phyloP scores from a whole-genome alignment of 2,329 filamentous ascomycete genomes.

The Penicillium sp. region DNA sequence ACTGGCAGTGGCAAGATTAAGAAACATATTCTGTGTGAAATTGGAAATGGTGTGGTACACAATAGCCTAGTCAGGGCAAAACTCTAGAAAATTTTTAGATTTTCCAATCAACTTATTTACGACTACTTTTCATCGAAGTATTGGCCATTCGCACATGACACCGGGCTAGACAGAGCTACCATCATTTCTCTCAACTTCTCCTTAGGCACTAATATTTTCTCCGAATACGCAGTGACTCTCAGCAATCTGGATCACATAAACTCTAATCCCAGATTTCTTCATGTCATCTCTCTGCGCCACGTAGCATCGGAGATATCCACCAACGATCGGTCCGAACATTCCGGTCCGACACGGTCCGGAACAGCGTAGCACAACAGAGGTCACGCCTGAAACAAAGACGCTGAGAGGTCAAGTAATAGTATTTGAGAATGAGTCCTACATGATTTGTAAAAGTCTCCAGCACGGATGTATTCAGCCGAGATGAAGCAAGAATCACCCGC shows the following conservation, averaged over 20 bases:
- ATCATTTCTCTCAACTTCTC: too few relatives aligned
- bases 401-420: neutral
- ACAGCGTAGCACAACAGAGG: neutral
- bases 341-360: neutral
- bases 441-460: neutral
- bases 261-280: too few relatives aligned
- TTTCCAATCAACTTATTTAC: too few relatives aligned
- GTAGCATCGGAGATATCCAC: neutral
- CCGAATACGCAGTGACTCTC: too few relatives aligned
- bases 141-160: too few relatives aligned
- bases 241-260: too few relatives aligned
- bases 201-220: too few relatives aligned
- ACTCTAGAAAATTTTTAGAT: constrained; percentile 50
- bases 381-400: neutral
- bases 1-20: constrained; percentile 71
- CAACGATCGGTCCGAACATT: neutral
- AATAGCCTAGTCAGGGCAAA: constrained; percentile 46
- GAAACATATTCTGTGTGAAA: constrained; percentile 59
- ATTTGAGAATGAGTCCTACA: neutral
- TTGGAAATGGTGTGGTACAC: constrained; percentile 39
- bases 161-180: too few relatives aligned
- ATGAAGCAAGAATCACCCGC: neutral
- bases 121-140: too few relatives aligned
- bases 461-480: neutral
- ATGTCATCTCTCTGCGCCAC: neutral